These are phyloP conservation scores for Butyriboletus pseudospeciosus DNA, from an alignment of 1,284 basidiomycete genomes.

Conservation along the genomic window DNA sequence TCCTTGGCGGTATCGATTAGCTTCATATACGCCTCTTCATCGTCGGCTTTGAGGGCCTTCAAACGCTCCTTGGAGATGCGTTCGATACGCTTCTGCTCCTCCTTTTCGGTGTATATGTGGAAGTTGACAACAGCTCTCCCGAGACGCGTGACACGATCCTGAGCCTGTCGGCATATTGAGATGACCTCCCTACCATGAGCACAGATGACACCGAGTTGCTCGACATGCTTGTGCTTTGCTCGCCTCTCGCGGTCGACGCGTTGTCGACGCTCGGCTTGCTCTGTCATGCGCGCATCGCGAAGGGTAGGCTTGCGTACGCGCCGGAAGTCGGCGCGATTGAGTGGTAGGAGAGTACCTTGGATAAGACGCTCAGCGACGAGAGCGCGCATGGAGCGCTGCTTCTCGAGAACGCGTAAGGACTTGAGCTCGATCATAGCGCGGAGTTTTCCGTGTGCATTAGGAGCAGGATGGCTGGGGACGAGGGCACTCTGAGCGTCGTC, in stretches of 20 bases:
- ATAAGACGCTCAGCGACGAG: constrained; percentile 84
- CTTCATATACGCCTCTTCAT: constrained; percentile 99
- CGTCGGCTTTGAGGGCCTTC: constrained; percentile 95
- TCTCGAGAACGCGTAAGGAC: constrained; percentile 83
- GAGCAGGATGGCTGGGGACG: constrained; percentile 41
- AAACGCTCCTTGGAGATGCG: constrained; percentile 97
- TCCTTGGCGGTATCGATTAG: constrained; percentile 99
- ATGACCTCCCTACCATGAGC: constrained; percentile 79
- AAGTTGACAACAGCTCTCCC: constrained; percentile 84
- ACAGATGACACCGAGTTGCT: constrained; percentile 88
- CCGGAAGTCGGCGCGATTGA: constrained; percentile 90
- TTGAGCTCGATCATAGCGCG: constrained; percentile 94
- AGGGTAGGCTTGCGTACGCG: constrained; percentile 84
- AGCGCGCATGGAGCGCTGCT: constrained; percentile 84
- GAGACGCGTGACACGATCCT: constrained; percentile 79
- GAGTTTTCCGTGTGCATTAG: constrained; percentile 74
- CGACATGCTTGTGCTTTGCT: constrained; percentile 95
- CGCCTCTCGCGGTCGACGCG: constrained; percentile 88
- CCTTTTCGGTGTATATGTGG: constrained; percentile 91
- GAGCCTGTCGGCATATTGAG: constrained; percentile 56
- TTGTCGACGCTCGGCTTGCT: constrained; percentile 88
- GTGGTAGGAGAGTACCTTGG: constrained; percentile 85
- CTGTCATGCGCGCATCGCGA: constrained; percentile 87
- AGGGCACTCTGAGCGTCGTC: not conserved
- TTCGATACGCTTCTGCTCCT: constrained; percentile 98